Conservation (phyloP, 805 yeast genomes). For the Suhomyces canberraensis region DNA sequence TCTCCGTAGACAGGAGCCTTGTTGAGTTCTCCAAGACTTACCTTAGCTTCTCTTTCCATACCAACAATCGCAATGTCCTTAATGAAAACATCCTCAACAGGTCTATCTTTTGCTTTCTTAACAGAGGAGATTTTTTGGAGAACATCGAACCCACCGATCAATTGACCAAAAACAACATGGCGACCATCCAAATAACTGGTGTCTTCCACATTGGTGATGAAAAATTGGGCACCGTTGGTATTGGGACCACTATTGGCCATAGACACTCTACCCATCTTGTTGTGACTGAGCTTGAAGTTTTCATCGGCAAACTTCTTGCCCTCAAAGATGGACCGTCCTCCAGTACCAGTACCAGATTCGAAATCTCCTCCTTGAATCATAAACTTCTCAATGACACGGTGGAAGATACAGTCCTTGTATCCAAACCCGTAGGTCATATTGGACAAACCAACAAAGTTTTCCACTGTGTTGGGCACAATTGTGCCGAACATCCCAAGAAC, state of each 20-base stretch:
- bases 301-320: slow-evolving; percentile 16
- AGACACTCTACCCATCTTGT: slow-evolving; percentile 22
- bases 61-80: slow-evolving; percentile 8
- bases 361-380: slow-evolving; percentile 42
- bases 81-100: slow-evolving; percentile 16
- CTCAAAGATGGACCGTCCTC: slow-evolving; percentile 16
- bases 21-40: not conserved
- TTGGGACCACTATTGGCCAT: slow-evolving; percentile 25
- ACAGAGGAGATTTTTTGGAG: slow-evolving; percentile 19
- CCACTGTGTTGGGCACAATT: slow-evolving; percentile 50
- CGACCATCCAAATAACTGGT: slow-evolving; percentile 19
- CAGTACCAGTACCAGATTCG: slow-evolving; percentile 14
- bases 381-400: slow-evolving; percentile 33
- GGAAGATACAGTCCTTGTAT: slow-evolving; percentile 23
- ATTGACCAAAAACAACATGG: slow-evolving; percentile 28
- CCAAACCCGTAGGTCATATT: slow-evolving; percentile 27
- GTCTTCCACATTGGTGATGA: slow-evolving; percentile 17
- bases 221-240: slow-evolving; percentile 24
- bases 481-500: slow-evolving; percentile 64
- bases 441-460: slow-evolving; percentile 31
- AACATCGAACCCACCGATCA: slow-evolving; percentile 20
- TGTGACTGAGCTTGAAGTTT: slow-evolving; percentile 21
- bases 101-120: slow-evolving; percentile 7
- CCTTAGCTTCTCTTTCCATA: not conserved
- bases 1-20: slow-evolving; percentile 5